Conservation (phyloP, 106 monocot species). For the Alisma plantagoaquatica region DNA sequence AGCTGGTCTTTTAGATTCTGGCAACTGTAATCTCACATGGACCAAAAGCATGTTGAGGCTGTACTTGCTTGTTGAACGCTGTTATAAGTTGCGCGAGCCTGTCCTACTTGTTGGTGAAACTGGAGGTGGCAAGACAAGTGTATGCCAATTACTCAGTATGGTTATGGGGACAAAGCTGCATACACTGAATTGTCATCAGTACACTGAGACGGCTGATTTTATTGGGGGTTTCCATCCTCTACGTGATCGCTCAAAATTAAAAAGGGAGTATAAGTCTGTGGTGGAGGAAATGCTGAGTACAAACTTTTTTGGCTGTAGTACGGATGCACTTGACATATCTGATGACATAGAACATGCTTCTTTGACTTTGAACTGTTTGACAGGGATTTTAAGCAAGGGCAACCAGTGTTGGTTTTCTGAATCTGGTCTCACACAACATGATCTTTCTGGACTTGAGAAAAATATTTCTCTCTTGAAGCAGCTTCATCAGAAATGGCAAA, state of each 20-base stretch:
- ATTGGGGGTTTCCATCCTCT: constrained; percentile 93
- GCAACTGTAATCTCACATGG: constrained; percentile 68
- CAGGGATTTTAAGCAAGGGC: constrained; percentile 19
- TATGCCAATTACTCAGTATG: constrained; percentile 78
- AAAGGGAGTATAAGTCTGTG: constrained; percentile 34
- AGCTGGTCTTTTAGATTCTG: no score
- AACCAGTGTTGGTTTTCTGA: constrained; percentile 8
- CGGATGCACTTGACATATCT: constrained; percentile 37
- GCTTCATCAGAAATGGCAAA: constrained; percentile 55
- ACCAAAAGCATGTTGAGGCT: constrained; percentile 73
- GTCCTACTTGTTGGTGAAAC: constrained; percentile 97
- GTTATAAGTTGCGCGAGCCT: constrained; percentile 79
- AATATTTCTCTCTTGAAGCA: constrained; percentile 27
- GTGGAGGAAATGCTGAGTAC: constrained; percentile 32
- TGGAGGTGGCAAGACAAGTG: constrained; percentile 95
- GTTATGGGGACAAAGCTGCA: constrained; percentile 47
- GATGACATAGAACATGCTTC: constrained; percentile 53
- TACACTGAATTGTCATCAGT: constrained; percentile 93
- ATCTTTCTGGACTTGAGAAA: constrained; percentile 36
- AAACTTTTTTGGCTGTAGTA: constrained; percentile 26
- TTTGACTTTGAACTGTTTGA: constrained; percentile 30
- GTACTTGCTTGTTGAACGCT: constrained; percentile 76
- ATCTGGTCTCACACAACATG: constrained; percentile 24
- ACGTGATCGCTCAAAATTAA: constrained; percentile 58
- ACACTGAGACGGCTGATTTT: constrained; percentile 90